phyloP scores from a whole-genome alignment of 202 grass and related monocot genomes.

The Dendrocalamus latiflorus region DNA sequence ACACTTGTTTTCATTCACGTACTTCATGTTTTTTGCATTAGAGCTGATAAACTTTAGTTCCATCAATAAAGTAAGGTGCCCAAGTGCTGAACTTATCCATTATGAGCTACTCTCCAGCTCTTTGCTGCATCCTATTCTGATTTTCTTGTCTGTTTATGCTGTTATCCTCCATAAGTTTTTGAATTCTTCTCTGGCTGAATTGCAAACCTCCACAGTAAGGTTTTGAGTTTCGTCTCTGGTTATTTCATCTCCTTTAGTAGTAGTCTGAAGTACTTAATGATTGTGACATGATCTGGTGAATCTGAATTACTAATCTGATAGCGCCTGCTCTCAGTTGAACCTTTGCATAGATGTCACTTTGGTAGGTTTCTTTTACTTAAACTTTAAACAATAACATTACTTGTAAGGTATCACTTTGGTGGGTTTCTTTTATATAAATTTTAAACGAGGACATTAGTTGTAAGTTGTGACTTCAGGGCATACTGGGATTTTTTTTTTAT shows the following conservation, averaged over 20 bases:
- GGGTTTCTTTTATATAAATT: background rate
- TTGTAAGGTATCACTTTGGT: background rate
- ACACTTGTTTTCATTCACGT: background rate
- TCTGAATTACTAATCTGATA: background rate
- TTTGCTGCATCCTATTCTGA: background rate
- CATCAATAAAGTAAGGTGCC: background rate
- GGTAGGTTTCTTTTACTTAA: background rate
- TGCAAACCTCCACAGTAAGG: background rate
- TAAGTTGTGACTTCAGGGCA: background rate
- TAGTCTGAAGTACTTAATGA: background rate
- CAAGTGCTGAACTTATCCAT: background rate
- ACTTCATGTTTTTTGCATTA: background rate
- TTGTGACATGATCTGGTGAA: background rate
- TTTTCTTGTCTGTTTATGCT: background rate
- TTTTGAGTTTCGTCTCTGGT: background rate
- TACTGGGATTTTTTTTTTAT: background rate
- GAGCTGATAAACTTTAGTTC: background rate
- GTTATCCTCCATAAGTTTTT: background rate
- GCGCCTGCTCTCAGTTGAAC: background rate
- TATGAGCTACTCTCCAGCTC: background rate
- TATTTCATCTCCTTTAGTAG: background rate
- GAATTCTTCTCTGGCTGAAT: background rate
- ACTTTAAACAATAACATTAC: background rate
- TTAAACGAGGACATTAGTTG: background rate
- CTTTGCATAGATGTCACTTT: background rate